These are phyloP conservation scores for Coniferiporia sulphurascens DNA, from an alignment of 1,284 basidiomycete genomes.

Conservation along the genomic window DNA sequence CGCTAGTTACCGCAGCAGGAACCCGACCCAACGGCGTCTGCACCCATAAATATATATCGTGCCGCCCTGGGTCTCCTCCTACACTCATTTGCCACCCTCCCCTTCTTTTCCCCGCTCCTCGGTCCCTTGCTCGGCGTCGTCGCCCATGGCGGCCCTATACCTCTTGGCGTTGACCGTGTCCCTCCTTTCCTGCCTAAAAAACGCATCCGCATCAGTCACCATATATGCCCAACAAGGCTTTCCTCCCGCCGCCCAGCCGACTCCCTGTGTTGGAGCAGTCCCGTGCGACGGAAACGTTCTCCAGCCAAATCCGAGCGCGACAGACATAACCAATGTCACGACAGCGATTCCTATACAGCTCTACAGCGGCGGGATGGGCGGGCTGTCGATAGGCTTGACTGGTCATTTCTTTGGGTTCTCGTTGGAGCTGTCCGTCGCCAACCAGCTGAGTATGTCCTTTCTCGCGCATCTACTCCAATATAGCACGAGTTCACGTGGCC, in stretches of 20 bases:
- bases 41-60: not conserved
- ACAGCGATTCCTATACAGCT: conserved; percentile 2
- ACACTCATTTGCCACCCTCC: not conserved
- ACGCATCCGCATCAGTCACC: conserved; percentile 7
- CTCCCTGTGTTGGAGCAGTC: conserved; percentile 2
- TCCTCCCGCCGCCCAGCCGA: not conserved
- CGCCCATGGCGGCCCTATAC: not conserved
- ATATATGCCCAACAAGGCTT: not conserved
- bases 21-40: not conserved
- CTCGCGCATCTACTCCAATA: not conserved
- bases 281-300: conserved; percentile 10
- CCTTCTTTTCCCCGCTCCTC: not conserved
- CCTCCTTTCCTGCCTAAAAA: not conserved
- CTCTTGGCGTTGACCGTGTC: not conserved
- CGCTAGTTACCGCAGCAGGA: not conserved
- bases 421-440: conserved; percentile 39
- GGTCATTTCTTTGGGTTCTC: conserved; percentile 41
- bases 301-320: not conserved
- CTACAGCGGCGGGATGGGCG: conserved; percentile 12
- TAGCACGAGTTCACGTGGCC: not conserved
- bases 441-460: conserved; percentile 28
- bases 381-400: conserved; percentile 22
- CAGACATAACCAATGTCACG: not conserved
- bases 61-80: no score
- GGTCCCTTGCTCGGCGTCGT: not conserved